A percentile compares a stretch with the other conserved stretches of the same genome.
These are phyloP conservation scores for Plantago ovata DNA, from an alignment of 257 asterid species.

Conservation along the genomic window DNA sequence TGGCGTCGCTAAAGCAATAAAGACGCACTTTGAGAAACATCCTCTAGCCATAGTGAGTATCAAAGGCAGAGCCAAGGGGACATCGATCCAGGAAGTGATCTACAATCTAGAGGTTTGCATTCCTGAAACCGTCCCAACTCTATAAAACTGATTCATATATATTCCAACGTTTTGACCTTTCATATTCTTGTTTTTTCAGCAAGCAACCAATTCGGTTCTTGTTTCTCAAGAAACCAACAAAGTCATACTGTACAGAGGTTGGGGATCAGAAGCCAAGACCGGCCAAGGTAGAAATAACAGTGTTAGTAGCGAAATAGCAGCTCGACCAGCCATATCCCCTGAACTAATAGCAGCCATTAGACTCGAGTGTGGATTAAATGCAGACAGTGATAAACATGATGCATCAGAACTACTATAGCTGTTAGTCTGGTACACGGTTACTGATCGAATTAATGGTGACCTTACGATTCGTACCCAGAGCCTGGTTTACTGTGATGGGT, in stretches of 20 bases:
- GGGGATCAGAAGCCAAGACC: conserved; percentile 50
- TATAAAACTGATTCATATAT: too few species aligned
- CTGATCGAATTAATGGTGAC: too few species aligned
- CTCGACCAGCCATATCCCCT: conserved; percentile 41
- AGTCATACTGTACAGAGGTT: conserved; percentile 90
- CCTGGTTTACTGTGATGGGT: too few species aligned
- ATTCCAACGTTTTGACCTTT: conserved; percentile 5
- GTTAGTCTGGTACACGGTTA: too few species aligned
- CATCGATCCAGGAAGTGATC: conserved; percentile 84
- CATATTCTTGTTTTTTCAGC: conserved; percentile 38
- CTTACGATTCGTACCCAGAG: too few species aligned
- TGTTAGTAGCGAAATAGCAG: conserved; percentile 18
- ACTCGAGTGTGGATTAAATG: conserved; percentile 69
- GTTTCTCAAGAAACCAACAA: conserved; percentile 97
- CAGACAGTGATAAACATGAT: conserved; percentile 13
- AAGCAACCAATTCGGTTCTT: conserved; percentile 80
- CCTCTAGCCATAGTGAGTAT: conserved; percentile 88
- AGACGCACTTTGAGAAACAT: conserved; percentile 62
- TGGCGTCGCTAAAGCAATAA: conserved; percentile 72
- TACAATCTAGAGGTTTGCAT: conserved; percentile 70
- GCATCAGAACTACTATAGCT: not conserved
- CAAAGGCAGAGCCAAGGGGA: conserved; percentile 95
- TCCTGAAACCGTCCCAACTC: not conserved
- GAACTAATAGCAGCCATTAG: conserved; percentile 84
- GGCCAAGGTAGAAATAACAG: conserved; percentile 19